phyloP scores from a whole-genome alignment of 2,329 filamentous ascomycete genomes.

The Xylaria sp. region DNA sequence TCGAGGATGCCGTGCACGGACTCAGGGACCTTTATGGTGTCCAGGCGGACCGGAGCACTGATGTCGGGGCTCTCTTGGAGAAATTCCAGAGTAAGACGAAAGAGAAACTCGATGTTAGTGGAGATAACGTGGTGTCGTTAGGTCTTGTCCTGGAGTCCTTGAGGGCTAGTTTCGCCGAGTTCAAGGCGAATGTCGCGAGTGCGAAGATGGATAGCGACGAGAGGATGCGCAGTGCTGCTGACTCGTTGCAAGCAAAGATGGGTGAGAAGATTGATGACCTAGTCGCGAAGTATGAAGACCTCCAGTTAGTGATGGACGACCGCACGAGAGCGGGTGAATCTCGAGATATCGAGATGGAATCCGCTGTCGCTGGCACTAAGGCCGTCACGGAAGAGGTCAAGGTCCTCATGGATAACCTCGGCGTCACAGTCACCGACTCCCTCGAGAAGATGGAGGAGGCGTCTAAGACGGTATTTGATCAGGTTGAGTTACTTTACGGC shows the following conservation, averaged over 20 bases:
- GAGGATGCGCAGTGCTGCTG: constrained; percentile 58
- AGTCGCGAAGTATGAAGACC: constrained; percentile 81
- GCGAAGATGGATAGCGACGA: constrained; percentile 80
- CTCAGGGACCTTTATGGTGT: constrained; percentile 62
- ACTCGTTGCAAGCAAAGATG: constrained; percentile 50
- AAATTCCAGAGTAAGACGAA: constrained; percentile 74
- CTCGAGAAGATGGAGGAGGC: constrained; percentile 84
- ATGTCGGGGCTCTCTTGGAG: constrained; percentile 71
- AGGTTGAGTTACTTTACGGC: constrained; percentile 71
- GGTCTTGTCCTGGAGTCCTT: constrained; percentile 71
- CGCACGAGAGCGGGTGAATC: constrained; percentile 69
- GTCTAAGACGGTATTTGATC: constrained; percentile 77
- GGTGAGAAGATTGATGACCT: constrained; percentile 68
- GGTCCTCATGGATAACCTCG: constrained; percentile 77
- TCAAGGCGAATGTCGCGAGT: constrained; percentile 71
- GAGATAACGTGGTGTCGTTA: constrained; percentile 65
- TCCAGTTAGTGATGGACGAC: constrained; percentile 68
- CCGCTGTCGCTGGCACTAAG: constrained; percentile 69
- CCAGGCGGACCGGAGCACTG: constrained; percentile 68
- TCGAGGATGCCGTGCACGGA: constrained; percentile 67
- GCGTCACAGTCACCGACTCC: constrained; percentile 71
- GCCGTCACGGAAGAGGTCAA: constrained; percentile 81
- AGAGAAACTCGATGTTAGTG: constrained; percentile 69
- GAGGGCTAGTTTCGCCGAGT: constrained; percentile 81
- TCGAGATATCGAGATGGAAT: constrained; percentile 65